Evolutionary conservation across 805 yeast genomes (phyloP).

Genomic region (Candida xiaguanensis): DNA sequence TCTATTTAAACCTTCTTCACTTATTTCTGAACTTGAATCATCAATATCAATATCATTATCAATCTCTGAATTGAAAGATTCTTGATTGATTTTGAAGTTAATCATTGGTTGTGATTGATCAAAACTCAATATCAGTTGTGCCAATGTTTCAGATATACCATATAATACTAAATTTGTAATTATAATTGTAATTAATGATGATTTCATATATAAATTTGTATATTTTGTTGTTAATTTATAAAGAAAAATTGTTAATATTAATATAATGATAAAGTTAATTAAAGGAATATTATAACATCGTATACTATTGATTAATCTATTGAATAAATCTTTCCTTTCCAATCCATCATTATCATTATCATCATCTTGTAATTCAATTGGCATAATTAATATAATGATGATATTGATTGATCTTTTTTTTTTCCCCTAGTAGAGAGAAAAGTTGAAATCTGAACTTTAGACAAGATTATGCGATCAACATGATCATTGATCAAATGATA

Average conservation of each 20-base stretch:
- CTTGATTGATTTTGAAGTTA: conserved; percentile 14
- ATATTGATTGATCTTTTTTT: too few relatives aligned
- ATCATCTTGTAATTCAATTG: conserved; percentile 14
- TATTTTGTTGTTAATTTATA: conserved; percentile 54
- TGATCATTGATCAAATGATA: too few relatives aligned
- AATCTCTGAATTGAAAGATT: too few relatives aligned
- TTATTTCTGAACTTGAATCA: conserved; percentile 8
- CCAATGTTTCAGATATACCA: conserved; percentile 89
- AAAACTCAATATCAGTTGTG: conserved; percentile 59
- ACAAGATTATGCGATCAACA: too few relatives aligned
- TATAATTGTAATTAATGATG: conserved; percentile 73
- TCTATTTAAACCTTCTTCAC: conserved; percentile 19
- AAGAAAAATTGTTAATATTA: conserved; percentile 46
- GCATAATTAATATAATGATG: conserved; percentile 12
- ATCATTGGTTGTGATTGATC: conserved; percentile 19
- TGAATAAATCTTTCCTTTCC: conserved; percentile 10
- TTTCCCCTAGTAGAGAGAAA: neutral
- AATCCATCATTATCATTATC: neutral
- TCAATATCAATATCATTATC: conserved; percentile 11
- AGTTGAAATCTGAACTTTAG: neutral
- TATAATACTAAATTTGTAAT: conserved; percentile 75
- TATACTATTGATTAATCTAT: conserved; percentile 26
- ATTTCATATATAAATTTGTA: conserved; percentile 55
- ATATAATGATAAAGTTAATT: conserved; percentile 51
- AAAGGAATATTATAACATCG: conserved; percentile 51